Percentiles rank a stretch among this genome's conserved stretches.
Evolutionary conservation across 2,329 filamentous ascomycete species (phyloP).

Genomic region (Ceratocystiopsis sp.): DNA sequence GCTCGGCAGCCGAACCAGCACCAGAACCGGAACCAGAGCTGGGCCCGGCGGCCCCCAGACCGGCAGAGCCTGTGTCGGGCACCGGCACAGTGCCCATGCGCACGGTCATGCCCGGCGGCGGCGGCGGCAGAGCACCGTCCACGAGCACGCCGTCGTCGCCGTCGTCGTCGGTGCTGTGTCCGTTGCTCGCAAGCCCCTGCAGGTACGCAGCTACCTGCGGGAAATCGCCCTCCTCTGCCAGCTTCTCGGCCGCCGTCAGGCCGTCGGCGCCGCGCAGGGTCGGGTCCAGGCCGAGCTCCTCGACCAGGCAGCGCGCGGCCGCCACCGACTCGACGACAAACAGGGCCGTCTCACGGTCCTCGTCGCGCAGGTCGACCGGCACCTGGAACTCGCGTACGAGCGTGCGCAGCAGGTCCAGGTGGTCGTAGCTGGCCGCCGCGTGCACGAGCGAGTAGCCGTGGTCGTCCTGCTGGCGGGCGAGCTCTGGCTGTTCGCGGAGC

Average conservation of each 20-base stretch:
- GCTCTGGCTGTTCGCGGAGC: constrained; percentile 54
- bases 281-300: constrained; percentile 60
- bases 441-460: constrained; percentile 92
- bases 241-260: constrained; percentile 63
- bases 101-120: constrained; percentile 62
- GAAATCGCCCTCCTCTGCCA: constrained; percentile 62
- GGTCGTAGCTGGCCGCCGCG: constrained; percentile 83
- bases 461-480: constrained; percentile 68
- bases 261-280: constrained; percentile 54
- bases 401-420: constrained; percentile 59
- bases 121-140: constrained; percentile 31
- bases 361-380: constrained; percentile 65
- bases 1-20: not conserved
- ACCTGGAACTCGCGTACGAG: constrained; percentile 64
- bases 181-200: constrained; percentile 15
- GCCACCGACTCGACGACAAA: constrained; percentile 77
- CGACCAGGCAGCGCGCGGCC: constrained; percentile 62
- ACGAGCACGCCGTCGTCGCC: constrained; percentile 10
- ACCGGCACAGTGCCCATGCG: constrained; percentile 55
- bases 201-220: constrained; percentile 62
- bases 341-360: constrained; percentile 86
- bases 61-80: constrained; percentile 22
- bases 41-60: constrained; percentile 10
- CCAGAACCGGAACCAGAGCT: not conserved
- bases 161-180: constrained; percentile 4